A percentile compares a stretch with the other conserved stretches of the same genome.
phyloP scores from a whole-genome alignment of 208 protist genomes.

The Trypanosoma caninum region DNA sequence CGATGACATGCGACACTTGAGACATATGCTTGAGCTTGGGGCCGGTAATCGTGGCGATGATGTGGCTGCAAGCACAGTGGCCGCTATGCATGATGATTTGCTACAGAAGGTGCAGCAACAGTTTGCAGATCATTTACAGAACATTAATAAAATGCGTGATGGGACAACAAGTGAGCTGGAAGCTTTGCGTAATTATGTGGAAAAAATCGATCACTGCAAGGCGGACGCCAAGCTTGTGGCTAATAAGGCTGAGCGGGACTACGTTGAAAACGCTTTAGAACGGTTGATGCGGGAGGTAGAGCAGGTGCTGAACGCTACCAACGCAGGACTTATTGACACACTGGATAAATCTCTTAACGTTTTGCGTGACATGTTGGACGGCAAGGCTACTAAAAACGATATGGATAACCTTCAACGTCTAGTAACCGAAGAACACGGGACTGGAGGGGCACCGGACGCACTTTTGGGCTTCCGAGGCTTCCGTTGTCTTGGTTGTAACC shows the following conservation, averaged over 20 bases:
- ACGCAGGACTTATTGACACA: constrained; percentile 89
- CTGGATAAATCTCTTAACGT: constrained; percentile 89
- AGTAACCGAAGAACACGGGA: constrained; percentile 43
- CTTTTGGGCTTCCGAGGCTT: constrained; percentile 85
- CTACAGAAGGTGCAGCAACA: constrained; percentile 69
- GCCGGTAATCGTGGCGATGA: constrained; percentile 17
- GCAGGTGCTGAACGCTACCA: constrained; percentile 89
- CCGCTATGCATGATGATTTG: constrained; percentile 30
- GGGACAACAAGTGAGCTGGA: constrained; percentile 41
- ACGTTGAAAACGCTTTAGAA: constrained; percentile 90
- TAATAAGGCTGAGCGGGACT: constrained; percentile 91
- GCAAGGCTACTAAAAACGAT: constrained; percentile 84
- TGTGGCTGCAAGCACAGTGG: constrained; percentile 2
- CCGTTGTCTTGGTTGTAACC: constrained; percentile 87
- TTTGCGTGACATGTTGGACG: constrained; percentile 89
- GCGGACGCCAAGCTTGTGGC: constrained; percentile 84
- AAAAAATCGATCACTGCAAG: constrained; percentile 83
- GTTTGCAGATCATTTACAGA: constrained; percentile 39
- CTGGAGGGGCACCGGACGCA: constrained; percentile 52
- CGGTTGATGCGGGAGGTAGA: constrained; percentile 91
- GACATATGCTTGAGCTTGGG: constrained; percentile 50
- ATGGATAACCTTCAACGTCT: constrained; percentile 68
- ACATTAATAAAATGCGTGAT: constrained; percentile 20
- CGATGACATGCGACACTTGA: constrained; percentile 60
- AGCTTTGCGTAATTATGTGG: constrained; percentile 51